Evolutionary conservation across 1,139 yeast species (phyloP).

Genomic region (Saccharomyces hybrid): DNA sequence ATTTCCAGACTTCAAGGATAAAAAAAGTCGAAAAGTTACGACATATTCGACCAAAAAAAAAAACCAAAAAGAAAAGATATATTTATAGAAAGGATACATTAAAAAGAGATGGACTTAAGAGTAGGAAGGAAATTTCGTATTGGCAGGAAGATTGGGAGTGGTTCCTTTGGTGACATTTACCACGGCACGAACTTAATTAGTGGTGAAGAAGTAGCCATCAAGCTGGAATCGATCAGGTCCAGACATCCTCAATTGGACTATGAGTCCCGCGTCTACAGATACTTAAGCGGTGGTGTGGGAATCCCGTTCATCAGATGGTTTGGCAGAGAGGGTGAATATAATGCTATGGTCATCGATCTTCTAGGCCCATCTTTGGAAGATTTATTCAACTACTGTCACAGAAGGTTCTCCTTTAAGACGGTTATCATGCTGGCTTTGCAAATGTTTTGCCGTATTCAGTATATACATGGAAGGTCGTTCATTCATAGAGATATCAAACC

Average conservation of each 20-base stretch:
- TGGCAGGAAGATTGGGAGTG: slow-evolving; percentile 95
- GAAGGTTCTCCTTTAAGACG: slow-evolving; percentile 89
- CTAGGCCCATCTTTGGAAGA: slow-evolving; percentile 95
- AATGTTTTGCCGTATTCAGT: slow-evolving; percentile 87
- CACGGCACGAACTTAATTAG: slow-evolving; percentile 87
- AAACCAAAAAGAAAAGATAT: not conserved
- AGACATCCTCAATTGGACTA: slow-evolving; percentile 96
- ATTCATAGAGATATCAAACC: slow-evolving; percentile 79
- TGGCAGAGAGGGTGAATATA: slow-evolving; percentile 93
- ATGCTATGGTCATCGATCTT: slow-evolving; percentile 93
- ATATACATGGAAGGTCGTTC: slow-evolving; percentile 90
- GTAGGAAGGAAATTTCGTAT: slow-evolving; percentile 93
- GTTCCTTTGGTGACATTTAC: slow-evolving; percentile 96
- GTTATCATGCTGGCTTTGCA: slow-evolving; percentile 91
- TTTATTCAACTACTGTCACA: slow-evolving; percentile 88
- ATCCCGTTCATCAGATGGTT: slow-evolving; percentile 97
- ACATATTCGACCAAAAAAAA: not conserved
- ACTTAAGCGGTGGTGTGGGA: slow-evolving; percentile 94
- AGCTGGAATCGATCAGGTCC: slow-evolving; percentile 81
- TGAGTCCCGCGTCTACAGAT: slow-evolving; percentile 92
- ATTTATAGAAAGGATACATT: not conserved
- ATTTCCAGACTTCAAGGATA: not conserved
- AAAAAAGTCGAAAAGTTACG: not conserved
- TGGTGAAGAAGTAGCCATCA: slow-evolving; percentile 97
- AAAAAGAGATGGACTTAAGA: slow-evolving; percentile 52